phyloP scores from a whole-genome alignment of 768 basidiomycete species.

The Lentinula sp. region DNA sequence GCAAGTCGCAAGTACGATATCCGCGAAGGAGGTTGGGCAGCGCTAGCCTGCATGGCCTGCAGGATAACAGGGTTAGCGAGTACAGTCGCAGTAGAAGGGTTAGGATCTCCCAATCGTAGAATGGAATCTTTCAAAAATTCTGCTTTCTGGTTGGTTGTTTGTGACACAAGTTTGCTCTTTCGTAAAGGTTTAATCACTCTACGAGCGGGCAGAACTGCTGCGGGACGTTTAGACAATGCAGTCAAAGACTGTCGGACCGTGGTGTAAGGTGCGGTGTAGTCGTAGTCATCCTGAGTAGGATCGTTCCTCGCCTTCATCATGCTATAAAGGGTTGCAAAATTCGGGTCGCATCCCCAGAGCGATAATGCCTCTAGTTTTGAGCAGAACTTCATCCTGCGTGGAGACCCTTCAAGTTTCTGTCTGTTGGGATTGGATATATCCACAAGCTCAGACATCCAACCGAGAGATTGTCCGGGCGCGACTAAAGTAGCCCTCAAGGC shows the following conservation, averaged over 20 bases:
- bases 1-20: not conserved
- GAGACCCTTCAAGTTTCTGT: conserved; percentile 2
- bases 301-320: not conserved
- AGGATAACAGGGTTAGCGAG: not conserved
- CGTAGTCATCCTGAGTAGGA: not conserved
- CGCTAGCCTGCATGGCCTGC: not conserved
- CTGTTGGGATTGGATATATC: not conserved
- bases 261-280: not conserved
- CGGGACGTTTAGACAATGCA: not conserved
- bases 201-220: not conserved
- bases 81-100: not conserved
- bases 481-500: conserved; percentile 20
- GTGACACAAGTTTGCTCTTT: not conserved
- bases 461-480: not conserved
- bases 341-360: conserved; percentile 39
- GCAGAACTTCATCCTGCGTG: conserved; percentile 33
- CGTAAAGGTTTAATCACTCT: not conserved
- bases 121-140: not conserved
- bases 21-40: not conserved
- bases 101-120: not conserved
- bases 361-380: conserved; percentile 44
- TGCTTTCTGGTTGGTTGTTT: not conserved
- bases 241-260: not conserved
- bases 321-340: not conserved
- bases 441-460: conserved; percentile 18